Evolutionary conservation across 768 basidiomycete genomes (phyloP).

Genomic region (Albatrellus ellisii): DNA sequence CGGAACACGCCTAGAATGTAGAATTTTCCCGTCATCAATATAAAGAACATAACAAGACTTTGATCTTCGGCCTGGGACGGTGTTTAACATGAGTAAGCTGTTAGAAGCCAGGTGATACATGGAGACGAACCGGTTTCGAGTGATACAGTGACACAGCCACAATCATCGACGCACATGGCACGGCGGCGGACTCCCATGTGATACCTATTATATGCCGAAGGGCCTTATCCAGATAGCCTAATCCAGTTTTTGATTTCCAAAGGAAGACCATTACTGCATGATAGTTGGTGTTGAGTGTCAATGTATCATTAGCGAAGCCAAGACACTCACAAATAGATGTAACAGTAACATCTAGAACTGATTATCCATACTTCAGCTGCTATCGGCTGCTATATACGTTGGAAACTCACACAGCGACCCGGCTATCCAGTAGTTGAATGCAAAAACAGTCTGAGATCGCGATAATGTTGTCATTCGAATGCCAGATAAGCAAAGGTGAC

Average conservation of each 20-base stretch:
- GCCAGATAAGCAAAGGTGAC: not conserved
- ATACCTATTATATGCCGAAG: slow-evolving; percentile 27
- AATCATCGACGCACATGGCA: slow-evolving; percentile 23
- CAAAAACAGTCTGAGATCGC: slow-evolving; percentile 23
- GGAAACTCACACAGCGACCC: slow-evolving; percentile 25
- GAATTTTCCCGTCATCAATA: slow-evolving; percentile 37
- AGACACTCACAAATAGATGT: slow-evolving; percentile 24
- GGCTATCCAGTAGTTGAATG: slow-evolving; percentile 34
- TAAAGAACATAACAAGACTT: slow-evolving; percentile 32
- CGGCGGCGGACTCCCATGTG: slow-evolving; percentile 25
- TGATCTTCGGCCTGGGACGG: slow-evolving; percentile 3
- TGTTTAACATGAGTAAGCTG: no score
- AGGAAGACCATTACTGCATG: slow-evolving; percentile 26
- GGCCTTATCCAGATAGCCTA: slow-evolving; percentile 24
- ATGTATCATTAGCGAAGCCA: not conserved
- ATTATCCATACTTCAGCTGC: slow-evolving; percentile 8
- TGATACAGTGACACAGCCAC: slow-evolving; percentile 19
- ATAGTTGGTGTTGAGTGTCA: slow-evolving; percentile 3
- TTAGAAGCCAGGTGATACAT: slow-evolving; percentile 2
- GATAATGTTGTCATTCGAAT: not conserved
- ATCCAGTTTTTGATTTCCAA: slow-evolving; percentile 26
- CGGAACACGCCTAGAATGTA: slow-evolving; percentile 20
- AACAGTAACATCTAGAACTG: slow-evolving; percentile 29
- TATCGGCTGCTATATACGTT: not conserved
- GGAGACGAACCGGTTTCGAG: slow-evolving; percentile 21